Base-by-base conservation (phyloP, 106 monocot species). In the Vanilla planifolia region DNA sequence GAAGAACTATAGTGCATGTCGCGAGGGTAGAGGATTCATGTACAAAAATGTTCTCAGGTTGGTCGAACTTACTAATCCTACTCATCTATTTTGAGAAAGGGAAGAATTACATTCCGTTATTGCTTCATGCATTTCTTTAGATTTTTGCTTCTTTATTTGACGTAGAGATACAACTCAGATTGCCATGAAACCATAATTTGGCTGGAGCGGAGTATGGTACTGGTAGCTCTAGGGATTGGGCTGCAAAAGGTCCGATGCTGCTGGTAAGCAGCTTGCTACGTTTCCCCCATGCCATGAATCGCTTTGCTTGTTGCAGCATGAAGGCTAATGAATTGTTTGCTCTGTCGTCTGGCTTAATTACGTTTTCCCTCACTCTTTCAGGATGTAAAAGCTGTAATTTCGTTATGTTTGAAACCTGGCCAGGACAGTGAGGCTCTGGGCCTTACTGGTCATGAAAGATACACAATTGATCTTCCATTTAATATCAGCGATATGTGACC, bases 381-480 rank as follows among this genome's bases (percentile, higher is more conserved):
- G 90, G 90, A 85, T 35, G 85, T 91, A 10, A 91, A 91, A 77
- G 90, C 90, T 20, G 90, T 91, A 27, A 71, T 88, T 42, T 83
- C 88, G 2, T 37, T 88, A 16, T 88, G 88, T 52, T 88, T 83
- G 71, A 88, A 83, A 51, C 13, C 76, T 5, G 88, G 80, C 24
- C 79, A 83, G 60, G 88, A 88, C 71, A 80, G 83, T 51, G 88
- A 88, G n/a, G n/a, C n/a, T 37, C 62, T 93, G 21, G 84, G 88
- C 24, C 74, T 93, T 55, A 88, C 92, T 8, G 88, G 88, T 48
- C 71, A 81, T 74, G 92, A 93, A 21, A 75, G 79, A 0, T 93
- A 70, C 76, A 88, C 73, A 0, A 69, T 93, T 22, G 41, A 88
- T 34, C 92, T 93, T 27, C 92, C 92, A 6, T 71, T 48, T 71